These are phyloP conservation scores for Noccaea caerulescens DNA, from an alignment of 345 rosid genomes.

Conservation along the genomic window DNA sequence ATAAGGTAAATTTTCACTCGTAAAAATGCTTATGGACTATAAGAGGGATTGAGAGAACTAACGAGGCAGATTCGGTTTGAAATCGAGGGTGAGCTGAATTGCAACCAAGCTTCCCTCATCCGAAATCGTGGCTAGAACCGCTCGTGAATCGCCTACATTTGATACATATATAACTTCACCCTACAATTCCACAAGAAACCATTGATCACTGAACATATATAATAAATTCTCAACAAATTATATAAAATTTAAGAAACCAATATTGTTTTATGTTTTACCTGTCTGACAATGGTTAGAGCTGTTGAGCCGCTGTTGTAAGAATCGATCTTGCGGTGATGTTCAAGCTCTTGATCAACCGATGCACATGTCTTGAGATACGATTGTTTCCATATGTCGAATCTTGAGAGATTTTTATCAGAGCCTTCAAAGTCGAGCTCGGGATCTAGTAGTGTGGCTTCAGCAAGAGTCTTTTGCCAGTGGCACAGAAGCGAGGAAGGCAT, in stretches of 20 bases:
- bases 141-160: constrained; percentile 94
- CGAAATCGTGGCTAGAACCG: constrained; percentile 78
- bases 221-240: neutral
- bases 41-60: constrained; percentile 45
- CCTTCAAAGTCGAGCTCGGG: constrained; percentile 45
- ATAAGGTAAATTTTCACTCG: neutral
- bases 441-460: constrained; percentile 53
- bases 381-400: constrained; percentile 75
- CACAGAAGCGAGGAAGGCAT: constrained; percentile 75
- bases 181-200: constrained; percentile 46
- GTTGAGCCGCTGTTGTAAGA: constrained; percentile 88
- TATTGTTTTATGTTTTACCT: constrained; percentile 49
- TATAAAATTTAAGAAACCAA: neutral
- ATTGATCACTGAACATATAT: constrained; percentile 18
- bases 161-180: constrained; percentile 73
- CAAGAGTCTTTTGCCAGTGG: constrained; percentile 87
- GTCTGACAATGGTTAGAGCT: constrained; percentile 82
- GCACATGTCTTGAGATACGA: constrained; percentile 84
- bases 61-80: constrained; percentile 93
- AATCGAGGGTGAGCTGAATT: constrained; percentile 85
- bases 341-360: constrained; percentile 76
- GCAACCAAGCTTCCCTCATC: constrained; percentile 79
- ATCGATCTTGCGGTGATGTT: constrained; percentile 70
- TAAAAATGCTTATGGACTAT: neutral
- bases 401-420: constrained; percentile 54